Percentiles rank a stretch among this genome's conserved stretches.
Evolutionary conservation across 768 basidiomycete genomes (phyloP).

Genomic region (Chalciporus piperatus): DNA sequence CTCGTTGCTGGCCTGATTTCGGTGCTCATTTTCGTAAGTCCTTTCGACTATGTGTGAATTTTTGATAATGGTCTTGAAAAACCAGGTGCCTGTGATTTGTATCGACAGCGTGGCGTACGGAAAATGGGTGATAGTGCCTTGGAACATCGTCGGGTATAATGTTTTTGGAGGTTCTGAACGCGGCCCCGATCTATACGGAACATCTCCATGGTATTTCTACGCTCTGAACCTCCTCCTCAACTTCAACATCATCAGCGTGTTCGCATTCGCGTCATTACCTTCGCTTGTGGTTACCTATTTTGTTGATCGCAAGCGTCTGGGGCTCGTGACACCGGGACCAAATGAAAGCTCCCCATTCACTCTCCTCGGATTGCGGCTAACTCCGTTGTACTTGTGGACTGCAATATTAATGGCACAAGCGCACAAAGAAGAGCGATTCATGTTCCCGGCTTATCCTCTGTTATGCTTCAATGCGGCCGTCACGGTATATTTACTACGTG

Average conservation of each 20-base stretch:
- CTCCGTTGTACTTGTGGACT: constrained; percentile 92
- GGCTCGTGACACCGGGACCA: constrained; percentile 43
- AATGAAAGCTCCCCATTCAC: constrained; percentile 79
- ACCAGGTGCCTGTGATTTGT: constrained; percentile 78
- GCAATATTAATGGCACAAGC: constrained; percentile 74
- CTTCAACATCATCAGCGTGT: constrained; percentile 83
- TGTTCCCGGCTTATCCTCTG: constrained; percentile 91
- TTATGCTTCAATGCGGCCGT: constrained; percentile 94
- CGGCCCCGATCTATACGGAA: constrained; percentile 93
- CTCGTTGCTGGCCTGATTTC: constrained; percentile 53
- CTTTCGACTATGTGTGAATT: background rate
- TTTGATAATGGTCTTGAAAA: background rate
- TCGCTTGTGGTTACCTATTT: constrained; percentile 69
- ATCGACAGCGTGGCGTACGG: constrained; percentile 90
- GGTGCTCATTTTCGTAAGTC: constrained; percentile 58
- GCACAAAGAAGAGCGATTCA: constrained; percentile 99
- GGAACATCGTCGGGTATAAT: constrained; percentile 95
- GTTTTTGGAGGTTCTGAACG: constrained; percentile 76
- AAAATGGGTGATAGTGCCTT: constrained; percentile 72
- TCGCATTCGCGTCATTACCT: constrained; percentile 82
- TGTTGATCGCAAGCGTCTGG: constrained; percentile 76
- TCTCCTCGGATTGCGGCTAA: constrained; percentile 70
- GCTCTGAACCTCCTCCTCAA: constrained; percentile 86
- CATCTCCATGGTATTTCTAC: constrained; percentile 85
- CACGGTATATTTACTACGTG: constrained; percentile 78